phyloP scores from a whole-genome alignment of 108 stramenopile species.

The Nannochloropsis salina region DNA sequence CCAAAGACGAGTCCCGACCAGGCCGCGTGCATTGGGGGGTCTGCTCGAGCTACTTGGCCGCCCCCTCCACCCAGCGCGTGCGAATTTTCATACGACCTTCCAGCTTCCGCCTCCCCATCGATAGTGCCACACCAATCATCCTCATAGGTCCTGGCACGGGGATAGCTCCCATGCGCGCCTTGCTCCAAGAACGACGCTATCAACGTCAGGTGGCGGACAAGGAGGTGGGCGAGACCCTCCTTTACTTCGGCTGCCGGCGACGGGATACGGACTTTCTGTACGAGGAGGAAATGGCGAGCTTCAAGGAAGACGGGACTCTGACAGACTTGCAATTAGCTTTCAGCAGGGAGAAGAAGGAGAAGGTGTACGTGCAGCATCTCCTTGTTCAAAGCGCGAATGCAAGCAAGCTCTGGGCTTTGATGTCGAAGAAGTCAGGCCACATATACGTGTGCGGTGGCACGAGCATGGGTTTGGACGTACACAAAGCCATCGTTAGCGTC shows the following conservation, averaged over 20 bases:
- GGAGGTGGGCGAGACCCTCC: conserved; percentile 61
- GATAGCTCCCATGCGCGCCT: conserved; percentile 90
- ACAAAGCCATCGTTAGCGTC: conserved; percentile 36
- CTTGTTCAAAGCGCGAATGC: conserved; percentile 37
- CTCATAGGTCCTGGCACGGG: conserved; percentile 98
- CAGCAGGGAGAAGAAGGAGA: conserved; percentile 68
- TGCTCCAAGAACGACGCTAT: conserved; percentile 73
- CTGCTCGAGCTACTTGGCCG: conserved; percentile 71
- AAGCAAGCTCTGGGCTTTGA: conserved; percentile 34
- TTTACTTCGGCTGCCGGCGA: conserved; percentile 95
- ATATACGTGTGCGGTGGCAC: conserved; percentile 58
- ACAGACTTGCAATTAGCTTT: conserved; percentile 74
- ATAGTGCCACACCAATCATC: conserved; percentile 63
- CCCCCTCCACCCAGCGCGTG: conserved; percentile 34
- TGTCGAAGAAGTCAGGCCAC: conserved; percentile 33
- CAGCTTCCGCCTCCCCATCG: conserved; percentile 67
- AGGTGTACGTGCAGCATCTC: conserved; percentile 76
- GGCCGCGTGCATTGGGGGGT: conserved; percentile 72
- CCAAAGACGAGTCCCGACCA: conserved; percentile 54
- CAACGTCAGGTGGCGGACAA: not conserved
- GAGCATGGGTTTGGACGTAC: conserved; percentile 51
- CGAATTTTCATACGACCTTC: conserved; percentile 80
- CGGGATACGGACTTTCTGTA: conserved; percentile 79
- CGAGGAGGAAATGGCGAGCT: conserved; percentile 72
- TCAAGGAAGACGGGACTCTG: conserved; percentile 61